phyloP scores from a whole-genome alignment of 352 stramenopile species.

The Phytopythium oedochilum region DNA sequence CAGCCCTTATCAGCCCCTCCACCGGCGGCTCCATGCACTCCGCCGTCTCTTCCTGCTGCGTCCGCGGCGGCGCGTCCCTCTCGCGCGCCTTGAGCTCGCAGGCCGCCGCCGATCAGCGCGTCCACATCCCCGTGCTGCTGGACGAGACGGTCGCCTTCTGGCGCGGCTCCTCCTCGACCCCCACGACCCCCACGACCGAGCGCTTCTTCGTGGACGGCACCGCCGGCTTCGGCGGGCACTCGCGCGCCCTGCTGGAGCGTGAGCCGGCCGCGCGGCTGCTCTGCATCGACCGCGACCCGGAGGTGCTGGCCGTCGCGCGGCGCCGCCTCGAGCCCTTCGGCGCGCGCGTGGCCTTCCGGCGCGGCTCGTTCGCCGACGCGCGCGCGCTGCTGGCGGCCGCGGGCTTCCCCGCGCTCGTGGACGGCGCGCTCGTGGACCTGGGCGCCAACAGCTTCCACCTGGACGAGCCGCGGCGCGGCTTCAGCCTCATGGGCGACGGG shows the following conservation, averaged over 20 bases:
- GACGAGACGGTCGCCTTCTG: conserved; percentile 41
- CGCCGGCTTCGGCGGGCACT: conserved; percentile 64
- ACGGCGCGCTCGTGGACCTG: conserved; percentile 74
- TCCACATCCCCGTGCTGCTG: conserved; percentile 59
- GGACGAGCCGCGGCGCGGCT: conserved; percentile 56
- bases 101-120: conserved; percentile 2
- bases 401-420: conserved; percentile 43
- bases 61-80: not conserved
- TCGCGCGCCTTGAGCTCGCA: conserved; percentile 1
- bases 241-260: conserved; percentile 46
- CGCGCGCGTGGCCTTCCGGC: conserved; percentile 44
- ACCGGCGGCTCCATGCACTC: not conserved
- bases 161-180: conserved; percentile 2
- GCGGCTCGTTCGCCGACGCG: conserved; percentile 62
- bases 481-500: conserved; percentile 70
- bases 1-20: not conserved
- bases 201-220: conserved; percentile 76
- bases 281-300: conserved; percentile 76
- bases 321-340: conserved; percentile 42
- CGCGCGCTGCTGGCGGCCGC: conserved; percentile 23
- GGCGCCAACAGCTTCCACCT: conserved; percentile 85
- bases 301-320: conserved; percentile 56
- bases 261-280: conserved; percentile 48
- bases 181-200: not conserved
- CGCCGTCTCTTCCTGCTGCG: not conserved